A percentile compares a stretch with the other conserved stretches of the same genome.
Conservation (phyloP, 768 basidiomycete genomes). For the Phlebiopsis gigantea region DNA sequence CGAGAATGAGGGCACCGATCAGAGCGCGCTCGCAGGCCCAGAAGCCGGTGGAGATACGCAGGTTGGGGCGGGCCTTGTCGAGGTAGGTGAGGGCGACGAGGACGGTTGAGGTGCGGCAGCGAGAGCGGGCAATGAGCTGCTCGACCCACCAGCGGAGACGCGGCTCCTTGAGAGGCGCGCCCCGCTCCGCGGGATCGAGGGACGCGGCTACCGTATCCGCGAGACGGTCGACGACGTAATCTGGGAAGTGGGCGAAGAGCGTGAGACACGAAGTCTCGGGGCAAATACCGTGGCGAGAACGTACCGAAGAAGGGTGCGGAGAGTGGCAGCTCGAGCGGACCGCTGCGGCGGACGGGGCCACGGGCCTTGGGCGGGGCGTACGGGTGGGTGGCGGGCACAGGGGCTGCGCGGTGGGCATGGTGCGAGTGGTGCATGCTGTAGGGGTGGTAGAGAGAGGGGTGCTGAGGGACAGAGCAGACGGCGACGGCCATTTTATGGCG, state of each 20-base stretch:
- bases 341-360: background rate
- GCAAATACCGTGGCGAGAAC: background rate
- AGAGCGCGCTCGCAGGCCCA: slow-evolving; percentile 37
- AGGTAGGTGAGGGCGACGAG: slow-evolving; percentile 27
- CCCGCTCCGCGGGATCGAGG: slow-evolving; percentile 10
- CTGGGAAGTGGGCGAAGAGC: slow-evolving; percentile 1
- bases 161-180: slow-evolving; percentile 7
- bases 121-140: slow-evolving; percentile 12
- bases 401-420: background rate
- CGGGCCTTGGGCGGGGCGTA: background rate
- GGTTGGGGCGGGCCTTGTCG: slow-evolving; percentile 15
- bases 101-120: slow-evolving; percentile 18
- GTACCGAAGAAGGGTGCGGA: slow-evolving; percentile 6
- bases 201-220: slow-evolving; percentile 3
- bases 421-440: background rate
- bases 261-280: background rate
- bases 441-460: background rate
- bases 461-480: background rate
- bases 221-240: slow-evolving; percentile 12
- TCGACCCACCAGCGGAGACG: slow-evolving; percentile 10
- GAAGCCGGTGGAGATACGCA: slow-evolving; percentile 11
- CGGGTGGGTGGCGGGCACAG: background rate
- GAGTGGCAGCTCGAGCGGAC: slow-evolving; percentile 1
- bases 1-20: slow-evolving; percentile 36
- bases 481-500: background rate